Evolutionary conservation across 2,329 filamentous ascomycete genomes (phyloP), one percentile per base, ranked within the genome.

Genomic region (Talaromyces funiculosus): DNA sequence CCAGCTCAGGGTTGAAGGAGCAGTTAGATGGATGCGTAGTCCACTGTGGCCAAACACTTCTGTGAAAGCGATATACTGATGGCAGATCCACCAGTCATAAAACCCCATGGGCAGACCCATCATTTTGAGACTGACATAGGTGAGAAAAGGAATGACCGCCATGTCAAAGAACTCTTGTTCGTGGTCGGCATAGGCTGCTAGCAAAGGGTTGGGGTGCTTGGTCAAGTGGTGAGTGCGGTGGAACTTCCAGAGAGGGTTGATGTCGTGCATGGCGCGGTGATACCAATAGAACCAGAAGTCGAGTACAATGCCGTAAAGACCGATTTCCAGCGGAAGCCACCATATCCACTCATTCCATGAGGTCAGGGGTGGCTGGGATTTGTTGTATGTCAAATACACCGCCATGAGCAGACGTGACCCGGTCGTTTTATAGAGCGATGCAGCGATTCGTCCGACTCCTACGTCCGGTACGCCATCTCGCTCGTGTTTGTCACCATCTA

Each of bases 241-340:
- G 61, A 71, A 78, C 47, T 75, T 71, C 77, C 77, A 79, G 12
- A 79, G 68, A 1, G 61, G 65, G 18, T 69, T 66, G 16, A 75
- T 53, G 57, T 78, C 76, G 61, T 79, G 77, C 73, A 77, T 78
- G 16, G 69, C 47, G 3, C 77, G 73, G 62, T 78, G 76, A 61
- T 78, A 78, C 71, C 73, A 70, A 66, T 78, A 78, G 66, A 77
- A 78, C 75, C 75, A 80, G 53, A 78, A 77, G 64, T 79, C 77
- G 5, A 80, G 69, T 8, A 79, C 66, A 54, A 79, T 70, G 3
- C 71, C 72, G 61, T 80, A 80, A 0, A 78, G 64, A 0, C 73
- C 73, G 5, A 77, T 67, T 38, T 78, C 73, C 4, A 79, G 29
- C 0, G 73, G 67, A 0, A 78, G 69, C 59, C 59, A 60, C 29